Conservation (phyloP, 2,329 filamentous ascomycete genomes). For the Xylaria sp. region DNA sequence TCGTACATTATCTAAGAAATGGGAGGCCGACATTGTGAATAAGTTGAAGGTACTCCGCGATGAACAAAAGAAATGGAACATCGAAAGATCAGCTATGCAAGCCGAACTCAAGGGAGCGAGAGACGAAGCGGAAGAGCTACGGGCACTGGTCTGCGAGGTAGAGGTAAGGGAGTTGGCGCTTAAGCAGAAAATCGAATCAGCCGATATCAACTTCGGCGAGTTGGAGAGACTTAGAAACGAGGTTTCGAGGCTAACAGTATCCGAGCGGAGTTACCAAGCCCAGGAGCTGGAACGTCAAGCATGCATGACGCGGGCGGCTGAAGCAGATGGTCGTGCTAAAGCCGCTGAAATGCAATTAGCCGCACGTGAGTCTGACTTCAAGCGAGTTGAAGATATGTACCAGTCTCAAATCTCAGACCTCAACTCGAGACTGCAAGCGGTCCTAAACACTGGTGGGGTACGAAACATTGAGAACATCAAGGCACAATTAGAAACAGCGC, state of each 20-base stretch:
- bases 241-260: constrained; percentile 68
- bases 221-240: constrained; percentile 69
- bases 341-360: constrained; percentile 68
- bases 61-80: constrained; percentile 73
- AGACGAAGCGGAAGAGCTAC: constrained; percentile 72
- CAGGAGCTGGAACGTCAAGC: constrained; percentile 69
- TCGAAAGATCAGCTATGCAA: constrained; percentile 66
- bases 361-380: constrained; percentile 61
- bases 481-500: constrained; percentile 56
- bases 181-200: constrained; percentile 71
- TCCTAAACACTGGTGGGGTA: constrained; percentile 48
- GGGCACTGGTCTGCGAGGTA: constrained; percentile 72
- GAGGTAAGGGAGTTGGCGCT: constrained; percentile 75
- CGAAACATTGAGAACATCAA: constrained; percentile 49
- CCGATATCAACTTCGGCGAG: constrained; percentile 70
- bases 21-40: constrained; percentile 75
- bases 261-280: constrained; percentile 71
- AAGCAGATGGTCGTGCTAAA: constrained; percentile 68
- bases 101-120: constrained; percentile 68
- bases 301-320: constrained; percentile 67
- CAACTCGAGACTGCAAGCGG: constrained; percentile 58
- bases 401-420: constrained; percentile 61
- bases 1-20: constrained; percentile 78
- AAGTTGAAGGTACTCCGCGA: constrained; percentile 75
- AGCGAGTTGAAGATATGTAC: constrained; percentile 57